These are phyloP conservation scores for Boletus rex-veris DNA, from an alignment of 768 basidiomycete genomes.

Conservation along the genomic window DNA sequence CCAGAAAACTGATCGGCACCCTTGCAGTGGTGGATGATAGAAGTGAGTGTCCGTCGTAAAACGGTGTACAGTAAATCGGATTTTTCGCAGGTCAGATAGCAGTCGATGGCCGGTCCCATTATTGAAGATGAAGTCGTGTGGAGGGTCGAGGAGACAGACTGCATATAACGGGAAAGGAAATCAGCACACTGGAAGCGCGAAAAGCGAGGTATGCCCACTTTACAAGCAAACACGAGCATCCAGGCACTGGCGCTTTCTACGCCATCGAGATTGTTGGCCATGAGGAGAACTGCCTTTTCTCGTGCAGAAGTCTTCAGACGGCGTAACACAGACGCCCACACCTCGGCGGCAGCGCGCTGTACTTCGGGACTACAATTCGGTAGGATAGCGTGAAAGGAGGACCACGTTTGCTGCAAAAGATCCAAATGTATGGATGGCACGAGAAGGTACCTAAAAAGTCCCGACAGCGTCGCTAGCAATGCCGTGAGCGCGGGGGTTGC, in stretches of 20 bases:
- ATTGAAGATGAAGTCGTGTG: constrained; percentile 73
- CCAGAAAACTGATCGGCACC: constrained; percentile 59
- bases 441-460: constrained; percentile 70
- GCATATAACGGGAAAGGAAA: background rate
- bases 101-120: constrained; percentile 52
- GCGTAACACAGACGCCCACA: constrained; percentile 79
- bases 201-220: constrained; percentile 41
- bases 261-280: constrained; percentile 48
- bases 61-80: constrained; percentile 49
- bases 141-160: constrained; percentile 82
- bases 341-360: constrained; percentile 76
- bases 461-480: constrained; percentile 65
- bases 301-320: constrained; percentile 62
- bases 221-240: constrained; percentile 75
- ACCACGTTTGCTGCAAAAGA: constrained; percentile 61
- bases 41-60: constrained; percentile 70
- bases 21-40: constrained; percentile 81
- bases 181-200: background rate
- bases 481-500: constrained; percentile 57
- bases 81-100: constrained; percentile 44
- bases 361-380: constrained; percentile 66
- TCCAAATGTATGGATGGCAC: constrained; percentile 56
- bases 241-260: constrained; percentile 68
- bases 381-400: constrained; percentile 44
- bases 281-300: constrained; percentile 51